Evolutionary conservation across 2,329 filamentous ascomycete genomes (phyloP).

Genomic region (Colletotrichum sp.): DNA sequence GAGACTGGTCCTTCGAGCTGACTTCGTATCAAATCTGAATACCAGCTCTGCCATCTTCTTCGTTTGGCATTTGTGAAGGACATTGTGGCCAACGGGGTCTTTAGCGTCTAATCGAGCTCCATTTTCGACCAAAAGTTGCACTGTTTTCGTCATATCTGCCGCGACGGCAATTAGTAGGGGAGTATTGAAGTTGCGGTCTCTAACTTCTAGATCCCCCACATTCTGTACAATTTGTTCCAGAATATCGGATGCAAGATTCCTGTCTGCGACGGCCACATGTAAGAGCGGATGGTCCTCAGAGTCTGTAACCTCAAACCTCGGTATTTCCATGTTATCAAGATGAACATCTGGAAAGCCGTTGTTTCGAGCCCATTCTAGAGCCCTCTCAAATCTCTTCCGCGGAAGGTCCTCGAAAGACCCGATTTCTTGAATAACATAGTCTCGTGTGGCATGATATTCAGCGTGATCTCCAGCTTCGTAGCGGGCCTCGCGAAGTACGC

Average conservation of each 20-base stretch:
- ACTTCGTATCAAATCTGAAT: background rate
- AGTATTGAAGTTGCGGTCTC: background rate
- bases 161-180: background rate
- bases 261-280: background rate
- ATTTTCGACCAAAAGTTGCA: background rate
- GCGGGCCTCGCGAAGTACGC: background rate
- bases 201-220: background rate
- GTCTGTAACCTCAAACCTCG: background rate
- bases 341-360: background rate
- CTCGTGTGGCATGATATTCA: background rate
- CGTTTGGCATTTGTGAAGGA: background rate
- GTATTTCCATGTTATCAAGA: background rate
- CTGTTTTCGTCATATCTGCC: background rate
- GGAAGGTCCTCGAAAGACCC: background rate
- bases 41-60: background rate
- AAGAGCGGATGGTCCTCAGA: background rate
- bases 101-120: background rate
- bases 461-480: background rate
- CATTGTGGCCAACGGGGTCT: background rate
- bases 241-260: background rate
- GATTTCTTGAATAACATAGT: background rate
- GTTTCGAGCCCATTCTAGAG: background rate
- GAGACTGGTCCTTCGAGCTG: background rate
- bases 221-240: background rate
- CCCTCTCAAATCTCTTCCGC: background rate